Evolutionary conservation across 2,329 filamentous ascomycete genomes (phyloP), one percentile per base, ranked within the genome.

Genomic region (Fusarium virguliforme): DNA sequence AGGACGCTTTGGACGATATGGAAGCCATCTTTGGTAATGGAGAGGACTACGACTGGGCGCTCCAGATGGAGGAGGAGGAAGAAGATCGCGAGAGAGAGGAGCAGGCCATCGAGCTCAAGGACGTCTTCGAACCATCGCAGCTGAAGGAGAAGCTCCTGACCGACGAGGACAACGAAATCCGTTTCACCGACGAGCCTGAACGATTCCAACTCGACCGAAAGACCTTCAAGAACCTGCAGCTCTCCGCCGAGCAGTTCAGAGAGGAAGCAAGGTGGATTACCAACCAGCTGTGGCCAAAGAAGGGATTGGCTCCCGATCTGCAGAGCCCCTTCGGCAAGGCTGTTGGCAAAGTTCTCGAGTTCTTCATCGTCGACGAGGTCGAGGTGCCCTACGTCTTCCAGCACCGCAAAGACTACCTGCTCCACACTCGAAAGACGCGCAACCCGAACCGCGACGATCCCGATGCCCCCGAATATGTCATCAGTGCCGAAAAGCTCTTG

Each of bases 371-470:
- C 4, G 95, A 98, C 71, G 94, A 97, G 74, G 94, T 95, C 75
- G 96, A 99, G 81, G 94, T 98, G 1, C 95, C 96, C 0, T 99
- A 97, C 80, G 96, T 99, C 74, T 98, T 98, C 81, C 95, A 98
- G 80, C 96, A 99, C 78, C 94, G 96, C 67, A 97, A 98, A 81
- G 96, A 99, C 80, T 99, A 98, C 78, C 88, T 99, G 46, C 97
- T 99, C 62, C 94, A 98, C 77, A 92, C 93, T 26, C 91, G 91
- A 72, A 94, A 93, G 77, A 87, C 88, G 7, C 83, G 86, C 60
- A 87, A 90, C 83, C 79, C 90, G 78, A 81, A 86, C 30, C 86
- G 87, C 15, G 87, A 91, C 63, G 91, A 95, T 71, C 87, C 88
- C 8, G 90, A 94, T 74, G 90, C 88, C 2, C 90, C 91, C 2